Evolutionary conservation across 768 basidiomycete genomes (phyloP).

Genomic region (Xanthoconium purpureum): DNA sequence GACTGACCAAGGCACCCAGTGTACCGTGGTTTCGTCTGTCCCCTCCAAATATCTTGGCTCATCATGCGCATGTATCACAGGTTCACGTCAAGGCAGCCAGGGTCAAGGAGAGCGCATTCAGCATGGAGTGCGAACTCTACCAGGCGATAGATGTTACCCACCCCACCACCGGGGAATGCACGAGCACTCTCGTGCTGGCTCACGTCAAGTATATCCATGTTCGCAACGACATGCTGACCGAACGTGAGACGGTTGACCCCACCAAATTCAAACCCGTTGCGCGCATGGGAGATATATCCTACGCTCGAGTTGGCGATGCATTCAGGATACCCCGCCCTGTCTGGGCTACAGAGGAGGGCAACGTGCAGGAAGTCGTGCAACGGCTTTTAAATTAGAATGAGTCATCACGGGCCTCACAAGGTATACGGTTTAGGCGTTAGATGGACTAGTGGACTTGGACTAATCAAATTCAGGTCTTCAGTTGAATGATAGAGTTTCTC

Average conservation of each 20-base stretch:
- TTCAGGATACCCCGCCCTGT: constrained; percentile 25
- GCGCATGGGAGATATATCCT: constrained; percentile 40
- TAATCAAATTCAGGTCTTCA: too few species aligned
- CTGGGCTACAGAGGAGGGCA: constrained; percentile 22
- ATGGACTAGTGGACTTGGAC: too few species aligned
- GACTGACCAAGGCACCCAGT: constrained; percentile 19
- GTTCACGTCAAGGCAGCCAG: constrained; percentile 37
- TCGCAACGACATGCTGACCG: constrained; percentile 39
- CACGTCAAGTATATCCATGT: constrained; percentile 41
- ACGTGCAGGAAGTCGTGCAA: neutral
- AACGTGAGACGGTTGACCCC: constrained; percentile 35
- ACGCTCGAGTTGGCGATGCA: constrained; percentile 29
- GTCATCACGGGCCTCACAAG: neutral
- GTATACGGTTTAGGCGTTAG: too few species aligned
- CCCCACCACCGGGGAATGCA: constrained; percentile 24
- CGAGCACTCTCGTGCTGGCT: constrained; percentile 36
- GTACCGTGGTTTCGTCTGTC: neutral
- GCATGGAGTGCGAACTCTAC: constrained; percentile 46
- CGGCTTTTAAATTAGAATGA: neutral
- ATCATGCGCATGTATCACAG: constrained; percentile 16
- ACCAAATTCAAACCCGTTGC: constrained; percentile 35
- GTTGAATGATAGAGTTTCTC: too few species aligned
- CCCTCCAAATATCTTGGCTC: neutral
- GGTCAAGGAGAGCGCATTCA: constrained; percentile 45
- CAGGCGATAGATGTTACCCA: constrained; percentile 33